phyloP scores from a whole-genome alignment of 2,329 filamentous ascomycete genomes.

The Trichocomaceae sp. region DNA sequence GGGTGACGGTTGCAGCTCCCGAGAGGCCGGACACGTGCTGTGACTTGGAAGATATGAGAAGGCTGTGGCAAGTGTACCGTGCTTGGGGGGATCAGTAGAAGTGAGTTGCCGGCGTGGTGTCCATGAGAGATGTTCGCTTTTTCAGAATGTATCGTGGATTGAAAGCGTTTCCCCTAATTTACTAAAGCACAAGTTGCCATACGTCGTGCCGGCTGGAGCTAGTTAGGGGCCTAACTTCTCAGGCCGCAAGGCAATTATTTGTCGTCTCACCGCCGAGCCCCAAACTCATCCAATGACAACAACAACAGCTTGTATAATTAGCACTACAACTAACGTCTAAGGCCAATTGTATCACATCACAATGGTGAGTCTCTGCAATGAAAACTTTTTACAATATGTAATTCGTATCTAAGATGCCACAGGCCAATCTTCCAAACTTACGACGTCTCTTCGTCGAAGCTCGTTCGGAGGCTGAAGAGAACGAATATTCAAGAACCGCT shows the following conservation, averaged over 20 bases:
- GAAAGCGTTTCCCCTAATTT: constrained; percentile 4
- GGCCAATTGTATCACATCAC: background rate
- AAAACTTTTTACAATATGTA: background rate
- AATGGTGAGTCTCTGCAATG: constrained; percentile 7
- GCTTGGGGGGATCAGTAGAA: background rate
- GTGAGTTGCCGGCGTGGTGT: background rate
- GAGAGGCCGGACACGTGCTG: constrained; percentile 10
- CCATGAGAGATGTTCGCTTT: background rate
- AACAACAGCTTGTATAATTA: background rate
- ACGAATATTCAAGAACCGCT: constrained; percentile 86
- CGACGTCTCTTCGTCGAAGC: constrained; percentile 93
- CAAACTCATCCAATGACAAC: background rate
- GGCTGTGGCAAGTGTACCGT: background rate
- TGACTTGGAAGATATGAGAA: background rate
- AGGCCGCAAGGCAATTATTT: background rate
- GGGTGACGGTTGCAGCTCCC: constrained; percentile 12
- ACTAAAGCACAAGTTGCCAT: background rate
- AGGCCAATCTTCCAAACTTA: constrained; percentile 71
- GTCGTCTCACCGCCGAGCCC: background rate
- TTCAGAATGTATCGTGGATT: background rate
- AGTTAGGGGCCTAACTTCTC: background rate
- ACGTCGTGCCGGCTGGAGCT: background rate
- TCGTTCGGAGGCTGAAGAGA: constrained; percentile 85
- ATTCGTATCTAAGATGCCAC: constrained; percentile 1
- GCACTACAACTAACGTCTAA: too few species aligned